Percentiles rank a stretch among this genome's conserved stretches.
Evolutionary conservation across 768 basidiomycete genomes (phyloP).

Genomic region (Saitozyma podzolica): DNA sequence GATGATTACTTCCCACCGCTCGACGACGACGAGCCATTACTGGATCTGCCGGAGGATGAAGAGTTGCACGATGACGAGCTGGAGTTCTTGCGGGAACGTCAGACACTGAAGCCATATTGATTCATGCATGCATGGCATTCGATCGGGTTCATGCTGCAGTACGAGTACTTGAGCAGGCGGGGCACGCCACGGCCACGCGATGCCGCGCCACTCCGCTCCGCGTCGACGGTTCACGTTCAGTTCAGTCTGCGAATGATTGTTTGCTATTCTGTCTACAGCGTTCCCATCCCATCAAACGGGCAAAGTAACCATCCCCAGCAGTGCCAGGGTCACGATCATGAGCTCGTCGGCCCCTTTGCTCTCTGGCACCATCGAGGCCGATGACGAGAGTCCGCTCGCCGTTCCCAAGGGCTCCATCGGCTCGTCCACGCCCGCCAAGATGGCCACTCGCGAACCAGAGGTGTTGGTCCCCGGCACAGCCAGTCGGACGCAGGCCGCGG

Average conservation of each 20-base stretch:
- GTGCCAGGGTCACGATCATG: not conserved
- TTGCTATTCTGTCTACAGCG: not conserved
- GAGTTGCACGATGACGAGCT: slow-evolving; percentile 42
- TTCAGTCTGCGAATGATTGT: no score
- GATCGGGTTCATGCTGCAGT: not conserved
- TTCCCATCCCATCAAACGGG: not conserved
- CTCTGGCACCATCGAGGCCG: slow-evolving; percentile 75
- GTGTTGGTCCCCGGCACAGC: not conserved
- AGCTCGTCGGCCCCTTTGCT: slow-evolving; percentile 60
- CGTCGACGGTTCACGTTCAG: no score
- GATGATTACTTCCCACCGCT: slow-evolving; percentile 40
- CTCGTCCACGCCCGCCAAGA: slow-evolving; percentile 13
- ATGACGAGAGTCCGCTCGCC: slow-evolving; percentile 58
- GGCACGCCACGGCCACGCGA: not conserved
- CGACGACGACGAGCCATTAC: slow-evolving; percentile 29
- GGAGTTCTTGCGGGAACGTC: slow-evolving; percentile 41
- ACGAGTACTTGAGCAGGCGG: not conserved
- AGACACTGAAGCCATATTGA: slow-evolving; percentile 51
- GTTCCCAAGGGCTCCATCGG: slow-evolving; percentile 34
- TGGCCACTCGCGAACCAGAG: slow-evolving; percentile 43
- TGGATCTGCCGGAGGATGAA: slow-evolving; percentile 33
- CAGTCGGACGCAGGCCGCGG: not conserved
- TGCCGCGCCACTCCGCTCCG: no score
- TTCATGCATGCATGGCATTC: not conserved
- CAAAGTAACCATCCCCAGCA: not conserved